A percentile compares a stretch with the other conserved stretches of the same genome.
Evolutionary conservation across 1,284 basidiomycete genomes (phyloP).

Genomic region (Paramarasmius palmivorus): DNA sequence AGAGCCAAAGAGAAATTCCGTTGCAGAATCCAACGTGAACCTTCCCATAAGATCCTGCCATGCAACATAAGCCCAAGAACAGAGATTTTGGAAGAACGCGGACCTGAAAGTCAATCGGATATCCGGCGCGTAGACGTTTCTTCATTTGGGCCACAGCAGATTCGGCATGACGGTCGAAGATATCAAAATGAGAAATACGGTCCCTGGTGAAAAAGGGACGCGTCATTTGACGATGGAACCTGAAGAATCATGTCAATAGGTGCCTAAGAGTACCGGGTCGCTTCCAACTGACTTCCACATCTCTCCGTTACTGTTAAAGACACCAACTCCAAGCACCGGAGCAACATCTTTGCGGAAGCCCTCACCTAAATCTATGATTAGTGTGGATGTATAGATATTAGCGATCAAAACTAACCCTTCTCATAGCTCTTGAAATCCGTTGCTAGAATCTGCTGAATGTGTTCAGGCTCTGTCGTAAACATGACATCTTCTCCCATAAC

Average conservation of each 20-base stretch:
- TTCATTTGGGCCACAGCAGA: constrained; percentile 40
- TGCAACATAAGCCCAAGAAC: neutral
- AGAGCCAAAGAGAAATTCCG: constrained; percentile 47
- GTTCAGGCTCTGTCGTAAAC: constrained; percentile 39
- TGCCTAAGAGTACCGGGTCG: neutral
- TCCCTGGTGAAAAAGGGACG: constrained; percentile 57
- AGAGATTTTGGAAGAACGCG: neutral
- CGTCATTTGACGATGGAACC: constrained; percentile 59
- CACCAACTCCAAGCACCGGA: constrained; percentile 52
- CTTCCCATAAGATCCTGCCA: constrained; percentile 39
- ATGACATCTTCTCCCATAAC: constrained; percentile 17
- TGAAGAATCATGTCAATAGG: constrained; percentile 12
- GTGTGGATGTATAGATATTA: neutral
- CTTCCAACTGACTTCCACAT: constrained; percentile 47
- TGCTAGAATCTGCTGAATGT: constrained; percentile 43
- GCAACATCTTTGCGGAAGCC: constrained; percentile 34
- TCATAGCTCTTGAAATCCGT: constrained; percentile 48
- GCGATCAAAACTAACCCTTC: constrained; percentile 32
- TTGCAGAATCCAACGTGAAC: constrained; percentile 47
- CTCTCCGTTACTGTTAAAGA: constrained; percentile 62
- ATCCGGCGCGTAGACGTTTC: constrained; percentile 23
- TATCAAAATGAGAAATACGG: constrained; percentile 52
- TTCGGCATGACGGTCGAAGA: constrained; percentile 50
- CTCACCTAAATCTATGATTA: constrained; percentile 26
- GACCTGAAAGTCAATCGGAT: constrained; percentile 53